phyloP scores from a whole-genome alignment of 306 rosid genomes.

The Dalbergia oliveri region DNA sequence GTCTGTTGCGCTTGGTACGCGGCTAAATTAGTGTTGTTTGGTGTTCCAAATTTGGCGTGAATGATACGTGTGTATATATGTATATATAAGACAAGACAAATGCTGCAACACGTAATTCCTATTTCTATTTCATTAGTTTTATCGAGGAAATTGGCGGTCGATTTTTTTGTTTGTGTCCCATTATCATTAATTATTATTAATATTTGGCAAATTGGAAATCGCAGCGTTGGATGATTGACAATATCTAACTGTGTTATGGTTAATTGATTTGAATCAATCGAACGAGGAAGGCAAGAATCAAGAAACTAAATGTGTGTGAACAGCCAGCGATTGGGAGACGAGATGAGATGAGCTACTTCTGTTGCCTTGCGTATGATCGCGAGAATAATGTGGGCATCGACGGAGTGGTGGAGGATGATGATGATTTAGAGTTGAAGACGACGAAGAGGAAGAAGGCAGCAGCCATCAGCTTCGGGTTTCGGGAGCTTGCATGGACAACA shows the following conservation, averaged over 20 bases:
- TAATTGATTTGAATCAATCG: neutral
- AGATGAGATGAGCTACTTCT: conserved; percentile 39
- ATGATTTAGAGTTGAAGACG: neutral
- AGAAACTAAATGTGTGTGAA: neutral
- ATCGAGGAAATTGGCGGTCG: neutral
- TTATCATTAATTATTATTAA: neutral
- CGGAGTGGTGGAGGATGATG: neutral
- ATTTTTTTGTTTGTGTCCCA: neutral
- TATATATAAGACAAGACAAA: neutral
- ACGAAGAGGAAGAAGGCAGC: neutral
- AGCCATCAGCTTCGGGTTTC: conserved; percentile 41
- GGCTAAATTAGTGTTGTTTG: conserved; percentile 10
- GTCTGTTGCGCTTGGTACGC: neutral
- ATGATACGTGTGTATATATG: neutral
- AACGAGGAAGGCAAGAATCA: too few relatives aligned
- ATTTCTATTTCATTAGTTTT: neutral
- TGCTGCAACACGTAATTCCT: neutral
- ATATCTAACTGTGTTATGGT: neutral
- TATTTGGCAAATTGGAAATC: neutral
- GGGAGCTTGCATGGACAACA: conserved; percentile 32
- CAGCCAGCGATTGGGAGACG: neutral
- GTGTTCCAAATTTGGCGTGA: conserved; percentile 20
- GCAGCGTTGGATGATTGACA: neutral
- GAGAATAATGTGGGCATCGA: conserved; percentile 12
- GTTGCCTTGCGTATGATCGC: conserved; percentile 14